phyloP scores from a whole-genome alignment of 495 filamentous ascomycete genomes.

The Copromyces sp. region DNA sequence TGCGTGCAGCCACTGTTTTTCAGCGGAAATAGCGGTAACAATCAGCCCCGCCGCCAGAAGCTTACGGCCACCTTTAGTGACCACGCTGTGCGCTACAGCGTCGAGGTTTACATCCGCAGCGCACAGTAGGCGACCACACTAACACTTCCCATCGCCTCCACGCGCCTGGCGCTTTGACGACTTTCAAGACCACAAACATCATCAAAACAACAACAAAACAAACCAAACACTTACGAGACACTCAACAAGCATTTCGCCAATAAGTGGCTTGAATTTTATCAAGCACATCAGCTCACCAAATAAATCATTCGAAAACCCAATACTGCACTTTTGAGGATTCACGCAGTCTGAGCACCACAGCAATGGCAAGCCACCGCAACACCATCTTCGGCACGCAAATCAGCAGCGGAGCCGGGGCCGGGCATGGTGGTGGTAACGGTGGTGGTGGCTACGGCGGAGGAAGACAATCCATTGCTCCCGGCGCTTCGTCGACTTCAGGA shows the following conservation, averaged over 20 bases:
- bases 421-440: not conserved
- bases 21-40: not conserved
- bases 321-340: too few species aligned
- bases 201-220: not conserved
- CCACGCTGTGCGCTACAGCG: not conserved
- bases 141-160: not conserved
- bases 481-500: slow-evolving; percentile 8
- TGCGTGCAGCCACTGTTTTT: not conserved
- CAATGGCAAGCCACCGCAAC: not conserved
- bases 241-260: not conserved
- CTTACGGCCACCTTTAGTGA: not conserved
- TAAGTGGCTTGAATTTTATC: too few species aligned
- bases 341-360: too few species aligned
- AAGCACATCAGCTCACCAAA: too few species aligned
- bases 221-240: not conserved
- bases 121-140: not conserved
- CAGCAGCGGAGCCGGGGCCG: not conserved
- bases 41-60: too few species aligned
- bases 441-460: not conserved
- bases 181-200: not conserved
- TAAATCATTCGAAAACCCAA: too few species aligned
- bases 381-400: not conserved
- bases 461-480: slow-evolving; percentile 20
- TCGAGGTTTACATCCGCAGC: not conserved
- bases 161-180: not conserved